Conservation (phyloP, 2,329 filamentous ascomycete genomes). For the Teratosphaeria pseudoeucalypti region DNA sequence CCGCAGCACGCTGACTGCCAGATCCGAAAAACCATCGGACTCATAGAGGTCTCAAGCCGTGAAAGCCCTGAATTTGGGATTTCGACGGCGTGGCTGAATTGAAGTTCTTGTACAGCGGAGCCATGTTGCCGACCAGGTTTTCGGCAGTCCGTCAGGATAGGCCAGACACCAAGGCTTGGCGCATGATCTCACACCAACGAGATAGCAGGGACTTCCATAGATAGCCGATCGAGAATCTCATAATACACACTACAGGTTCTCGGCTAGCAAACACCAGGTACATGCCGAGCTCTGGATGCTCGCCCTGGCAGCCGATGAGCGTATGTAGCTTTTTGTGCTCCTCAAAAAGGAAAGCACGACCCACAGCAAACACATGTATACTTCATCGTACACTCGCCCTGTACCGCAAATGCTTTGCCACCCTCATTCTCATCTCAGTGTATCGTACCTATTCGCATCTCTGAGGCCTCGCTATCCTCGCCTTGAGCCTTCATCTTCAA, state of each 20-base stretch:
- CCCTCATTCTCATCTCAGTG: not conserved
- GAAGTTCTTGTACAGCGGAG: too few relatives aligned
- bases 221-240: not conserved
- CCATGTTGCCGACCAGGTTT: too few relatives aligned
- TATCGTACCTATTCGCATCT: not conserved
- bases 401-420: not conserved
- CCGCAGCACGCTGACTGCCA: too few relatives aligned
- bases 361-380: constrained; percentile 1
- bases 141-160: too few relatives aligned
- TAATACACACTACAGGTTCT: not conserved
- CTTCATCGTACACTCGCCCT: not conserved
- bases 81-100: too few relatives aligned
- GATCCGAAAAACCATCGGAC: too few relatives aligned
- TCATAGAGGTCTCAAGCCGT: too few relatives aligned
- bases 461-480: not conserved
- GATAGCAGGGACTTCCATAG: not conserved
- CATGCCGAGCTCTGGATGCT: not conserved
- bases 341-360: not conserved
- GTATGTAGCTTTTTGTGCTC: not conserved
- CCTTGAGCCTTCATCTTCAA: not conserved
- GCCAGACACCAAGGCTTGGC: not conserved
- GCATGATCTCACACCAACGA: not conserved
- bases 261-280: not conserved
- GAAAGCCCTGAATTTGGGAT: too few relatives aligned
- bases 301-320: not conserved